Percentiles rank a stretch among this genome's conserved stretches.
These are phyloP conservation scores for Westerdykella sp. DNA, from an alignment of 2,329 filamentous ascomycete species.

Conservation along the genomic window DNA sequence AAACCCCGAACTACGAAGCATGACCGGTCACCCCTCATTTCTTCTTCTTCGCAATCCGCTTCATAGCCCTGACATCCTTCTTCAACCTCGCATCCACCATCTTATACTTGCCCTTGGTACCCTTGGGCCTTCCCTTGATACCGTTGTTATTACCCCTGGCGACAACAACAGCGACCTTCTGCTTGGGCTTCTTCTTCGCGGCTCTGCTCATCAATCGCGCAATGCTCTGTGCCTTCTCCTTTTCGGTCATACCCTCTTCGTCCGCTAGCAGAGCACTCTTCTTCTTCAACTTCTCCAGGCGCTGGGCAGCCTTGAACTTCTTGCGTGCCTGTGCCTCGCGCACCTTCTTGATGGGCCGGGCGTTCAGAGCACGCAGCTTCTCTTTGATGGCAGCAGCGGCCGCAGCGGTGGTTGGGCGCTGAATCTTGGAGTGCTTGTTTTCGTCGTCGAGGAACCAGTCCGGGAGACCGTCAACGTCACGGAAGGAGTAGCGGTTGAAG, in stretches of 20 bases:
- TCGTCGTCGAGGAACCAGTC: constrained; percentile 99
- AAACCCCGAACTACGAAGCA: background rate
- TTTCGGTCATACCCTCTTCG: constrained; percentile 89
- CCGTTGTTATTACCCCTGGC: constrained; percentile 79
- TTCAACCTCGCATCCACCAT: constrained; percentile 94
- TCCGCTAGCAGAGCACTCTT: constrained; percentile 87
- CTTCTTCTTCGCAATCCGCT: constrained; percentile 71
- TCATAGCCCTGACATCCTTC: constrained; percentile 87
- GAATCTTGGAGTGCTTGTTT: constrained; percentile 68
- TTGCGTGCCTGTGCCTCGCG: constrained; percentile 93
- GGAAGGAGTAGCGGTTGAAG: constrained; percentile 89
- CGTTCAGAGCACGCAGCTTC: constrained; percentile 86
- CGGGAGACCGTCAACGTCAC: constrained; percentile 83
- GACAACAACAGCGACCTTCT: constrained; percentile 80
- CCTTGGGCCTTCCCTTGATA: constrained; percentile 77
- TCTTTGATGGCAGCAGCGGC: constrained; percentile 90
- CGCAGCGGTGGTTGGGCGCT: constrained; percentile 86
- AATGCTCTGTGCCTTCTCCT: constrained; percentile 88
- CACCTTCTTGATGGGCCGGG: constrained; percentile 97
- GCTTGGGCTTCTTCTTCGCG: constrained; percentile 76
- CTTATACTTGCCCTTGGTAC: constrained; percentile 94
- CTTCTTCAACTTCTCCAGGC: constrained; percentile 90
- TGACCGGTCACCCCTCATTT: constrained; percentile 32
- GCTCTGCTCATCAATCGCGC: constrained; percentile 74
- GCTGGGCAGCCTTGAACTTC: constrained; percentile 90